phyloP scores from a whole-genome alignment of 2,329 filamentous ascomycete species.

The Knoxdaviesia proteae region DNA sequence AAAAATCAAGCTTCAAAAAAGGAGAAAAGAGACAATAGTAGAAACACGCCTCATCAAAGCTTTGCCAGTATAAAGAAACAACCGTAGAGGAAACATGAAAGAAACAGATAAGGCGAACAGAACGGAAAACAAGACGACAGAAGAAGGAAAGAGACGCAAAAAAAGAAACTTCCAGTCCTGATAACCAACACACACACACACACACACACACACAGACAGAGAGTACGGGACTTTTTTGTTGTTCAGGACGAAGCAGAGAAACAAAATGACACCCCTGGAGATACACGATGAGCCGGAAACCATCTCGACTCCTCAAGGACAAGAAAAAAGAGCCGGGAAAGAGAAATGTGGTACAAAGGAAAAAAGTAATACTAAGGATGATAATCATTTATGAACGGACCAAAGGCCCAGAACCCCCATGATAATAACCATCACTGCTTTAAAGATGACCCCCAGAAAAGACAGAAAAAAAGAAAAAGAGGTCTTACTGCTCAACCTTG shows the following conservation, averaged over 20 bases:
- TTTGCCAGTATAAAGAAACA: background rate
- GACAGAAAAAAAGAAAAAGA: background rate
- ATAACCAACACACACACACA: background rate
- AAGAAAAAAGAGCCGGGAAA: background rate
- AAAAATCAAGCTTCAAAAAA: background rate
- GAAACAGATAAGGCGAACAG: background rate
- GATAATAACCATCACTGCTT: background rate
- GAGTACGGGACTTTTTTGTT: background rate
- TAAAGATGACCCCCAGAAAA: background rate
- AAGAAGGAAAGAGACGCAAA: background rate
- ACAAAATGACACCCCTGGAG: no score
- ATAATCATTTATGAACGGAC: background rate
- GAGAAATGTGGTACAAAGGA: background rate
- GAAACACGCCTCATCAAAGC: slow-evolving; percentile 1
- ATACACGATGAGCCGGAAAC: background rate
- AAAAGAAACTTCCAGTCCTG: background rate
- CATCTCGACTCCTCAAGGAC: background rate
- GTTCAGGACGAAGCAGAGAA: background rate
- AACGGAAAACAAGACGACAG: background rate
- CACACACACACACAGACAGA: background rate
- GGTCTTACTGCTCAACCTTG: slow-evolving; percentile 7
- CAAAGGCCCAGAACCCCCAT: background rate
- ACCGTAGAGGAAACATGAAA: slow-evolving; percentile 1
- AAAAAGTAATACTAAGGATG: background rate
- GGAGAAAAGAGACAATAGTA: slow-evolving; percentile 1